Evolutionary conservation across 2,329 filamentous ascomycete species (phyloP).

Genomic region (Colletotrichum aenigma): DNA sequence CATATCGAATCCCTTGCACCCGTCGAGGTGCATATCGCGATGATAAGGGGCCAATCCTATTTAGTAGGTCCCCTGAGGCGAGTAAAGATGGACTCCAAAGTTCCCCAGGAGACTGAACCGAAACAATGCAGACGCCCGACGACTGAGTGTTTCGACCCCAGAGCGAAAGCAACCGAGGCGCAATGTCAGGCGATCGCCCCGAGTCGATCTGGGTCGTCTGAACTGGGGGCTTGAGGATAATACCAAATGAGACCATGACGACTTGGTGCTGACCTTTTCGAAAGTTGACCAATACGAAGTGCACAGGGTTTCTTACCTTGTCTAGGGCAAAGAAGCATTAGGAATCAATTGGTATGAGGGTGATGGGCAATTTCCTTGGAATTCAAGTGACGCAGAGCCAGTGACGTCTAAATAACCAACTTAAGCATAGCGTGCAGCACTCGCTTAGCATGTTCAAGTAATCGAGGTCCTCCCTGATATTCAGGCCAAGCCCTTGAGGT

Average conservation of each 20-base stretch:
- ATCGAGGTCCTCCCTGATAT: neutral
- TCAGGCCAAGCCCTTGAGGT: neutral
- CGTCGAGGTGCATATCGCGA: neutral
- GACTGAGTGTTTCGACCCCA: neutral
- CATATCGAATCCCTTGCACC: neutral
- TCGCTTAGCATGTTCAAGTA: neutral
- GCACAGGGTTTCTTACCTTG: accelerated
- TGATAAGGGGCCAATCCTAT: neutral
- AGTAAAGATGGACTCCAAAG: neutral
- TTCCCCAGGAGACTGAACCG: neutral
- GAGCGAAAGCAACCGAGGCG: neutral
- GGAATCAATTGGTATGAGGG: neutral
- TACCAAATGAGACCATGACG: neutral
- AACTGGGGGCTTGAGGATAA: neutral
- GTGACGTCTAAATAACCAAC: neutral
- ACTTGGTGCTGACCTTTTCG: neutral
- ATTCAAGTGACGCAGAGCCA: neutral
- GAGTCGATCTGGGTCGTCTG: accelerated
- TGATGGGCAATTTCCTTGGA: neutral
- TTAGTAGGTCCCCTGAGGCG: neutral
- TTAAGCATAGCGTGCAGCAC: neutral
- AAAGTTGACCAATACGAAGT: neutral
- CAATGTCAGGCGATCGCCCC: neutral
- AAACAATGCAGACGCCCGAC: neutral
- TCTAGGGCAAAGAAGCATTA: neutral